These are phyloP conservation scores for Fusarium pilosicola DNA, from an alignment of 2,329 filamentous ascomycete genomes.

Conservation along the genomic window DNA sequence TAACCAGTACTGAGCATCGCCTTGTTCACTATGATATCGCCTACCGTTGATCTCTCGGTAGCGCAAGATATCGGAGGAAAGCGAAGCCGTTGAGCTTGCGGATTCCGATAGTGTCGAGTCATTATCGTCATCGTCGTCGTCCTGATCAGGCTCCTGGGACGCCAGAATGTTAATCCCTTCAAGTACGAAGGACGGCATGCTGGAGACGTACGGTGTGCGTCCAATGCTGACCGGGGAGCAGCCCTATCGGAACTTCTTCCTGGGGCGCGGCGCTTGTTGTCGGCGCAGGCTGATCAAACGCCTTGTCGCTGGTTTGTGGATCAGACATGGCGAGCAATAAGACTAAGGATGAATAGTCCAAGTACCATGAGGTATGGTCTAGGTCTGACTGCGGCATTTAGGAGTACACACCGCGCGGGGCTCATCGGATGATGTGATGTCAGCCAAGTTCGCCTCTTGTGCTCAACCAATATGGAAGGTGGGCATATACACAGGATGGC, in stretches of 20 bases:
- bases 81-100: conserved; percentile 6
- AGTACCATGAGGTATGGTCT: accelerated
- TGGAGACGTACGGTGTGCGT: background rate
- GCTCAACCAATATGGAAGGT: background rate
- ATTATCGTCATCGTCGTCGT: background rate
- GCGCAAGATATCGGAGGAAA: background rate
- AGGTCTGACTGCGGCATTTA: background rate
- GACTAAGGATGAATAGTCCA: background rate
- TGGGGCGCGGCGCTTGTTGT: too few species aligned
- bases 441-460: background rate
- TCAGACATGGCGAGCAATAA: background rate
- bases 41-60: conserved; percentile 12
- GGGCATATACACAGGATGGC: background rate
- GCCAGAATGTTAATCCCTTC: background rate
- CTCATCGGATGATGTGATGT: background rate
- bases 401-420: background rate
- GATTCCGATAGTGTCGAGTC: background rate
- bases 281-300: background rate
- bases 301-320: background rate
- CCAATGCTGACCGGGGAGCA: conserved; percentile 2
- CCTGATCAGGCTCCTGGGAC: background rate
- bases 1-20: conserved; percentile 11
- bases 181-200: background rate
- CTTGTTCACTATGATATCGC: background rate
- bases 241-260: background rate